Percentiles rank a stretch among this genome's conserved stretches.
Conservation (phyloP, 495 filamentous ascomycete species). For the Cairneyella variabilis region DNA sequence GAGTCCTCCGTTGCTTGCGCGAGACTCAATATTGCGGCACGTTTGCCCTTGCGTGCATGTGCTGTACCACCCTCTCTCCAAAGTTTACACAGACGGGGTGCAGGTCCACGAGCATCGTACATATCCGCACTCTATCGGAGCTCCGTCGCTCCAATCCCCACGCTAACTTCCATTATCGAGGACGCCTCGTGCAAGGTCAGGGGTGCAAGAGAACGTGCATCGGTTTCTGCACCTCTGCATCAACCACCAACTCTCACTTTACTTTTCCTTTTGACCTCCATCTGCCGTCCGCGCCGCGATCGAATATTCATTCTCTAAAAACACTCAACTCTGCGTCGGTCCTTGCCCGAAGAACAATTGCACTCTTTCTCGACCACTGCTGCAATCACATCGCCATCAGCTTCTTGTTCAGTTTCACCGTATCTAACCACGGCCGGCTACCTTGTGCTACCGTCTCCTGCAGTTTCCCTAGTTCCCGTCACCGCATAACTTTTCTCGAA, state of each 20-base stretch:
- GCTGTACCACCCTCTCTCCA: background rate
- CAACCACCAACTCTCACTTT: background rate
- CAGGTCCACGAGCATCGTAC: background rate
- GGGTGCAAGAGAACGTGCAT: background rate
- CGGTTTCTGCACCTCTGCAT: background rate
- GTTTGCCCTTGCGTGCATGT: background rate
- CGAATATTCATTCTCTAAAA: background rate
- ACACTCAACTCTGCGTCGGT: background rate
- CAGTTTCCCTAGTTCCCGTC: slow-evolving; percentile 8
- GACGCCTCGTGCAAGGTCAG: background rate
- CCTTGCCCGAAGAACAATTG: background rate
- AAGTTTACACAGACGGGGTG: too few species aligned
- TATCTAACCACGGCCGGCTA: background rate
- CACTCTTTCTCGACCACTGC: background rate
- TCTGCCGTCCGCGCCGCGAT: background rate
- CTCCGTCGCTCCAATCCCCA: background rate
- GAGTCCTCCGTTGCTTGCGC: too few species aligned
- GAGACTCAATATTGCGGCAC: too few species aligned
- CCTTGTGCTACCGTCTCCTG: slow-evolving; percentile 1
- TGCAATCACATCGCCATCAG: background rate
- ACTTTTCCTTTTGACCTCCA: background rate
- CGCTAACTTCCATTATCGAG: background rate
- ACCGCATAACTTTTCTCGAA: slow-evolving; percentile 14
- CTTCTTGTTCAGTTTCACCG: background rate
- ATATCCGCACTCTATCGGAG: background rate